phyloP scores from a whole-genome alignment of 345 rosid genomes.

The Eucalyptus rudis region DNA sequence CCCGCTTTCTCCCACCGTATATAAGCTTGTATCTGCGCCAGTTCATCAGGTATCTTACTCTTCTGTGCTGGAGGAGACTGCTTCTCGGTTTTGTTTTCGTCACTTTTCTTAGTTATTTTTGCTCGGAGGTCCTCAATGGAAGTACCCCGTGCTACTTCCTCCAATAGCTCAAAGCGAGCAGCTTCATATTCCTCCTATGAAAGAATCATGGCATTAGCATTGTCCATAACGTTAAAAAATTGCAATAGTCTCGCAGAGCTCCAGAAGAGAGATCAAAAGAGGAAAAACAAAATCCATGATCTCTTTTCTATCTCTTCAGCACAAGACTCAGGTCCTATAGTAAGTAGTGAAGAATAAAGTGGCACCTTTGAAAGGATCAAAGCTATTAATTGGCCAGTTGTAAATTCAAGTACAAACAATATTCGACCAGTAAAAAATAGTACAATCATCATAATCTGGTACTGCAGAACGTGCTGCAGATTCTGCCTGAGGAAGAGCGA shows the following conservation, averaged over 20 bases:
- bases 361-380: neutral
- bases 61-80: constrained; percentile 11
- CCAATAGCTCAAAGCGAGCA: constrained; percentile 78
- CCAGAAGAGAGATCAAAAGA: neutral
- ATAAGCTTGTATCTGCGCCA: constrained; percentile 51
- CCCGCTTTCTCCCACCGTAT: constrained; percentile 78
- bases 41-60: constrained; percentile 42
- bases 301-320: neutral
- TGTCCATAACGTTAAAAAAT: neutral
- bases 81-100: constrained; percentile 24
- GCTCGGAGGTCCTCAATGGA: constrained; percentile 65
- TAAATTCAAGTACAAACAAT: neutral
- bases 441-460: neutral
- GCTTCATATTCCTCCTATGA: constrained; percentile 86
- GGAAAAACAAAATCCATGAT: neutral
- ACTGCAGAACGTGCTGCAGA: neutral
- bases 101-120: constrained; percentile 43
- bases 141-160: constrained; percentile 71
- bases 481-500: neutral
- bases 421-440: neutral
- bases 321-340: neutral
- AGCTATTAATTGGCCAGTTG: neutral
- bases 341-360: neutral
- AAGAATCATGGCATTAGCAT: neutral
- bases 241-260: neutral